A percentile compares a stretch with the other conserved stretches of the same genome.
Conservation (phyloP, 164 flowering plant species). For the Tinospora cordifolia region DNA sequence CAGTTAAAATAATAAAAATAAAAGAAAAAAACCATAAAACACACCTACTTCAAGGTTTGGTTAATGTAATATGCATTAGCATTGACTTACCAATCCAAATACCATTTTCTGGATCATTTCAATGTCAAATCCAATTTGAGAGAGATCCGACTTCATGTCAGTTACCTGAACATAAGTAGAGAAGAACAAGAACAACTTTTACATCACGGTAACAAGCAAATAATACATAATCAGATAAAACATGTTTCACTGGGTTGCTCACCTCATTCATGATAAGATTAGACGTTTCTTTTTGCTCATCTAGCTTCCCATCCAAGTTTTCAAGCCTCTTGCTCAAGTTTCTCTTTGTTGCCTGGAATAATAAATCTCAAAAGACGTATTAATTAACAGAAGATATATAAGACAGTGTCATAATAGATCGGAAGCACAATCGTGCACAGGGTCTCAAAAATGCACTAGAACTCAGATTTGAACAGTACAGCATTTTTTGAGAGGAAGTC, state of each 20-base stretch:
- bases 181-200: background rate
- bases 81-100: constrained; percentile 46
- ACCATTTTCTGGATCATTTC: constrained; percentile 46
- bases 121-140: constrained; percentile 54
- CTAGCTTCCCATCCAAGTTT: constrained; percentile 64
- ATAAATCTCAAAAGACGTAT: background rate
- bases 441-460: too few species aligned
- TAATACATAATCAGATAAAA: background rate
- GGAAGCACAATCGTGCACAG: too few species aligned
- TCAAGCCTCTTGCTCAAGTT: constrained; percentile 57
- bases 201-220: background rate
- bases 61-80: background rate
- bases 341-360: constrained; percentile 55
- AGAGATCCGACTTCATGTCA: constrained; percentile 44
- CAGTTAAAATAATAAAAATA: too few species aligned
- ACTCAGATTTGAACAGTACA: too few species aligned
- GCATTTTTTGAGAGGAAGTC: too few species aligned
- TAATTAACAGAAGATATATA: background rate
- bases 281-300: constrained; percentile 56
- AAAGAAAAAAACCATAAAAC: too few species aligned
- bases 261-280: constrained; percentile 54
- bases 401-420: too few species aligned
- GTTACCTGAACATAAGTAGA: constrained; percentile 31
- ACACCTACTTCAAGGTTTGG: too few species aligned
- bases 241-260: background rate